Conservation (phyloP, 148 eudicot genomes). For the Camellia japonica region DNA sequence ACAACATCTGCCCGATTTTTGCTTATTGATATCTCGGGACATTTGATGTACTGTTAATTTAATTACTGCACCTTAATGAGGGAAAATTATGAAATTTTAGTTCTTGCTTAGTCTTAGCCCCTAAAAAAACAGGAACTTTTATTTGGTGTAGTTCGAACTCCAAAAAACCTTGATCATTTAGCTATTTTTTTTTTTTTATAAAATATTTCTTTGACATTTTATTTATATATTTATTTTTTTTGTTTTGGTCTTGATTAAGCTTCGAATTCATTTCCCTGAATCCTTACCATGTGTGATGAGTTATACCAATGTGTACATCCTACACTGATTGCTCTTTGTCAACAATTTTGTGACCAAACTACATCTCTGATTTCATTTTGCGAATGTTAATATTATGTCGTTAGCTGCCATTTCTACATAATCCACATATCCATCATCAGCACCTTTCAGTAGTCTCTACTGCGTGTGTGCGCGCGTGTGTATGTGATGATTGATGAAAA, state of each 20-base stretch:
- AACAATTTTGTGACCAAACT: too few relatives aligned
- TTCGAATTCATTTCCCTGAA: neutral
- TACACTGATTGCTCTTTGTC: neutral
- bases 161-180: neutral
- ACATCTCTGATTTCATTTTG: too few relatives aligned
- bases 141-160: neutral
- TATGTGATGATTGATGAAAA: too few relatives aligned
- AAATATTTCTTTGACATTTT: neutral
- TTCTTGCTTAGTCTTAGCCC: neutral
- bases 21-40: slow-evolving; percentile 11
- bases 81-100: slow-evolving; percentile 1
- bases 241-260: neutral
- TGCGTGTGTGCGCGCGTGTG: too few relatives aligned
- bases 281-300: neutral
- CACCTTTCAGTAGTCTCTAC: too few relatives aligned
- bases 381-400: too few relatives aligned
- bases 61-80: neutral
- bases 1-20: slow-evolving; percentile 17
- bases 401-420: too few relatives aligned
- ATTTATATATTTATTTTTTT: too few relatives aligned
- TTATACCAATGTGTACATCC: neutral
- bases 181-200: neutral
- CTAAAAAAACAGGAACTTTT: neutral
- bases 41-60: slow-evolving; percentile 4
- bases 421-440: too few relatives aligned